phyloP scores from a whole-genome alignment of 1,284 basidiomycete species.

The Rhodotorula sp. region DNA sequence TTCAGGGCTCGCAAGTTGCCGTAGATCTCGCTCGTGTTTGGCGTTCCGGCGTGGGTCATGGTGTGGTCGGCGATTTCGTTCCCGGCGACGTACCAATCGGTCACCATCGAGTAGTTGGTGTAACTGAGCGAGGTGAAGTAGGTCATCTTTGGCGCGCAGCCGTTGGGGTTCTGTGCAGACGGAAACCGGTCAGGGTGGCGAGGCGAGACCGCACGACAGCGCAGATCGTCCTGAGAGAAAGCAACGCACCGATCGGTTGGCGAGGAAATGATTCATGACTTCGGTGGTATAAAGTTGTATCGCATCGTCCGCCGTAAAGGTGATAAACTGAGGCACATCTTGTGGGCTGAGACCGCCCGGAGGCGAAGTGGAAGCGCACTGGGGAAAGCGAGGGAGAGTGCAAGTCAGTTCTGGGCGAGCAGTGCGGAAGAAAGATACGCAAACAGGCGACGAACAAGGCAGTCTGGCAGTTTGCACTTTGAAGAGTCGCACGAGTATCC shows the following conservation, averaged over 20 bases:
- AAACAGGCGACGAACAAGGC: conserved; percentile 53
- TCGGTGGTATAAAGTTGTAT: conserved; percentile 56
- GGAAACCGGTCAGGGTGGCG: too few species aligned
- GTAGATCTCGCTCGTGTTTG: conserved; percentile 65
- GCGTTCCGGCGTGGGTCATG: conserved; percentile 72
- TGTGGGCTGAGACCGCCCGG: conserved; percentile 67
- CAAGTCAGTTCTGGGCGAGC: background rate
- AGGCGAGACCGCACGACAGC: background rate
- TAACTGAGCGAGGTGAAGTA: conserved; percentile 70
- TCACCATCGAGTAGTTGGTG: conserved; percentile 42
- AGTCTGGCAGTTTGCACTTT: conserved; percentile 65
- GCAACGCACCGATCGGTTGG: conserved; percentile 57
- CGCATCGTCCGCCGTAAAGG: conserved; percentile 53
- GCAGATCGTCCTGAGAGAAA: background rate
- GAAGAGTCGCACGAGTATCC: conserved; percentile 67
- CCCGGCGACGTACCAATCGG: conserved; percentile 56
- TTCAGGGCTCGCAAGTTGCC: conserved; percentile 78
- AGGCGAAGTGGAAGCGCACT: conserved; percentile 66
- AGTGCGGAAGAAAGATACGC: background rate
- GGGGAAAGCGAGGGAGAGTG: background rate
- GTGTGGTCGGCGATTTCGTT: conserved; percentile 79
- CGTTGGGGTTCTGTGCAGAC: conserved; percentile 67
- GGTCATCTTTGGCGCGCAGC: conserved; percentile 71
- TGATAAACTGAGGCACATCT: conserved; percentile 66
- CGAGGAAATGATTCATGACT: conserved; percentile 61